Percentiles rank a stretch among this genome's conserved stretches.
Conservation (phyloP, 2,329 filamentous ascomycete genomes). For the Diaporthe sp. region DNA sequence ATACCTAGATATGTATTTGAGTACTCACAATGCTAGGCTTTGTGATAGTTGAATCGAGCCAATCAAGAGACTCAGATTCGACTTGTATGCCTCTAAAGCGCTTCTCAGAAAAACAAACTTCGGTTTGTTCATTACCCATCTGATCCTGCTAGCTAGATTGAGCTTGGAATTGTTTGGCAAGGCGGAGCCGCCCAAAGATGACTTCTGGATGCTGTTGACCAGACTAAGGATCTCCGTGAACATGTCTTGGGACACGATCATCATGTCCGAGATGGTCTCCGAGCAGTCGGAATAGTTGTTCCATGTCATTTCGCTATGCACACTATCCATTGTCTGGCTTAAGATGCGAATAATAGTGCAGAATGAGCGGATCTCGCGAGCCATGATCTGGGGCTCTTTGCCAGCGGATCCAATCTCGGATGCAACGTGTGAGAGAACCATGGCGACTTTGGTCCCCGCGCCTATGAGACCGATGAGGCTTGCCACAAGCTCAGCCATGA, state of each 20-base stretch:
- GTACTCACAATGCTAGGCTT: neutral
- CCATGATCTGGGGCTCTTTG: neutral
- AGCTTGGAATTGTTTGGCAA: neutral
- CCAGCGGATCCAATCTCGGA: neutral
- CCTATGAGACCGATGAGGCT: neutral
- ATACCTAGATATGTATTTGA: neutral
- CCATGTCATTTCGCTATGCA: neutral
- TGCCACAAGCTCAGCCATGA: neutral
- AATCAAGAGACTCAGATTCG: neutral
- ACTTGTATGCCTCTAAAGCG: conserved; percentile 7
- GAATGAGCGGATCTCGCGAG: neutral
- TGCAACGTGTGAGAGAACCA: neutral
- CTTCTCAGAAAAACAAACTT: neutral
- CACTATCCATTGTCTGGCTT: neutral
- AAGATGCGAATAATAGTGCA: neutral
- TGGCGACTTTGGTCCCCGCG: neutral
- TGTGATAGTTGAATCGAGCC: neutral
- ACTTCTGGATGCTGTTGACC: neutral
- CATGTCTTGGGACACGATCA: neutral
- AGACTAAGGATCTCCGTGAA: neutral
- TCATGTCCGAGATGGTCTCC: neutral
- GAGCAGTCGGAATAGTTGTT: neutral
- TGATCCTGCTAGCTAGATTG: neutral
- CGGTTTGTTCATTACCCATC: conserved; percentile 7
- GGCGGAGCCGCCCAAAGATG: neutral